A percentile compares a stretch with the other conserved stretches of the same genome.
Evolutionary conservation across 176 grass and related monocot species (phyloP).

Genomic region (Raddia guianensis): DNA sequence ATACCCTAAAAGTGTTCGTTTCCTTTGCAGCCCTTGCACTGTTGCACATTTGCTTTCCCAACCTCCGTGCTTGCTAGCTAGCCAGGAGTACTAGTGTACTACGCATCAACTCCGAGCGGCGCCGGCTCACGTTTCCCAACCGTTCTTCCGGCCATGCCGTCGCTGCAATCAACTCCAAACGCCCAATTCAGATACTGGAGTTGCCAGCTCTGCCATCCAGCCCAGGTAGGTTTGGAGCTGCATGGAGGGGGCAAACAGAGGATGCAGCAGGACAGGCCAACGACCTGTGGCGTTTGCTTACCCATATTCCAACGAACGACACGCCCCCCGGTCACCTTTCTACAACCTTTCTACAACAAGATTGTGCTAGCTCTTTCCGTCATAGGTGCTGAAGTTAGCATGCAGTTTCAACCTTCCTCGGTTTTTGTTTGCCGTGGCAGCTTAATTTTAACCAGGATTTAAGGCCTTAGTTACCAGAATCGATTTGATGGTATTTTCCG

Average conservation of each 20-base stretch:
- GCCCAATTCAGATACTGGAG: not conserved
- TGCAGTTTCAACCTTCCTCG: too few relatives aligned
- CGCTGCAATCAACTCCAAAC: slow-evolving; percentile 13
- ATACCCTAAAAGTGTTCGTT: too few relatives aligned
- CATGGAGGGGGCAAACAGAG: not conserved
- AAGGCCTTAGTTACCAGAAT: too few relatives aligned
- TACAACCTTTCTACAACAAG: not conserved
- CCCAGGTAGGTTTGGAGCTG: not conserved
- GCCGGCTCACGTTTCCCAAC: slow-evolving; percentile 28
- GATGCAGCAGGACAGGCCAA: slow-evolving; percentile 23
- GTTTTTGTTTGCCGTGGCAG: too few relatives aligned
- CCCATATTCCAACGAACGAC: slow-evolving; percentile 40
- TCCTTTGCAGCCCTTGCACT: not conserved
- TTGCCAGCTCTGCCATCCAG: not conserved
- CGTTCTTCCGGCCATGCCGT: not conserved
- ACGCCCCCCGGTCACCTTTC: slow-evolving; percentile 6
- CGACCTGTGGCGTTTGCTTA: slow-evolving; percentile 23
- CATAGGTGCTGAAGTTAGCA: too few relatives aligned
- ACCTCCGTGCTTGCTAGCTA: slow-evolving; percentile 12
- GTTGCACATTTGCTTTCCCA: not conserved
- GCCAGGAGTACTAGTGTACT: not conserved
- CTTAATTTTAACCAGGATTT: too few relatives aligned
- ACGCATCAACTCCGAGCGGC: slow-evolving; percentile 7
- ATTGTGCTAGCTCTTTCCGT: too few relatives aligned
- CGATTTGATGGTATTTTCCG: too few relatives aligned